A percentile compares a stretch with the other conserved stretches of the same genome.
These are phyloP conservation scores for Didymella exigua DNA, from an alignment of 2,329 filamentous ascomycete species.

Conservation along the genomic window DNA sequence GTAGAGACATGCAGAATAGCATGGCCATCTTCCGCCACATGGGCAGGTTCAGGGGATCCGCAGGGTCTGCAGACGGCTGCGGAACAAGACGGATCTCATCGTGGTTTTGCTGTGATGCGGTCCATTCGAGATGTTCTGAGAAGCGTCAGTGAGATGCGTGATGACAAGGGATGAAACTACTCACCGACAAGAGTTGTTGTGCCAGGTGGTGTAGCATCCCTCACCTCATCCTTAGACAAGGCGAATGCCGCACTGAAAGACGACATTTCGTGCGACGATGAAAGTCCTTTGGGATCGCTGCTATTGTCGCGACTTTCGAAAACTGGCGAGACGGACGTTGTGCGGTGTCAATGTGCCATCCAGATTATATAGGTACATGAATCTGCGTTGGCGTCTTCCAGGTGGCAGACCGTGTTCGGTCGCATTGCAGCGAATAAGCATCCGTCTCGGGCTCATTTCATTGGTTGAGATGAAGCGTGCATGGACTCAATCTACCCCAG, in stretches of 20 bases:
- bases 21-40: conserved; percentile 45
- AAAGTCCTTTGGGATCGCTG: neutral
- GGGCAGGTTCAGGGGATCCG: conserved; percentile 51
- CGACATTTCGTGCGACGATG: conserved; percentile 34
- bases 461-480: conserved; percentile 9
- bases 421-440: conserved; percentile 9
- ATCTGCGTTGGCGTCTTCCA: neutral
- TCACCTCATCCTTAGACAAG: conserved; percentile 49
- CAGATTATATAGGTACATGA: conserved; percentile 7
- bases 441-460: neutral
- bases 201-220: conserved; percentile 48
- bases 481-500: conserved; percentile 14
- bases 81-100: conserved; percentile 49
- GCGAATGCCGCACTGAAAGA: conserved; percentile 44
- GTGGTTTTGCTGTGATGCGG: conserved; percentile 37
- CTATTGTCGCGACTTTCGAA: neutral
- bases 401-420: neutral
- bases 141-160: conserved; percentile 3
- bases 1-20: conserved; percentile 46
- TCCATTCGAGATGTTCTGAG: conserved; percentile 39
- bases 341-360: neutral
- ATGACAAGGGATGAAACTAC: neutral
- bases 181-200: conserved; percentile 49
- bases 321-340: neutral
- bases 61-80: conserved; percentile 47